These are phyloP conservation scores for Vitis hybrid DNA, from an alignment of 177 flowering plant genomes.

Conservation along the genomic window DNA sequence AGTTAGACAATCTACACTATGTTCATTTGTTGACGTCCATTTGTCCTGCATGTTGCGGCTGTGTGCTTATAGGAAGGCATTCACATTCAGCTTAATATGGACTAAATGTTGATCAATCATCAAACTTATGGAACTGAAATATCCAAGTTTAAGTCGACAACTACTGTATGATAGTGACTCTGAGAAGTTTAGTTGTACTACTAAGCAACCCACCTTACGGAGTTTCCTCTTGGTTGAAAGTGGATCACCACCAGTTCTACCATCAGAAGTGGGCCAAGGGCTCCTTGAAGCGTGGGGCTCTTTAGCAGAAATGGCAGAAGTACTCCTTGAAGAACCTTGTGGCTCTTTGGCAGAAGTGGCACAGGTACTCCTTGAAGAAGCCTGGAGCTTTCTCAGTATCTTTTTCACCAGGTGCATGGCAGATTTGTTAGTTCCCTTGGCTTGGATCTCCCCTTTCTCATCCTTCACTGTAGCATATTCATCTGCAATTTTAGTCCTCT, in stretches of 20 bases:
- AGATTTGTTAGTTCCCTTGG: conserved; percentile 19
- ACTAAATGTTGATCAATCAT: neutral
- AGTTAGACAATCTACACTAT: too few species aligned
- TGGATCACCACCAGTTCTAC: conserved; percentile 12
- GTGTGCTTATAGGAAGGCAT: neutral
- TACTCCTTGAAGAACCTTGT: too few species aligned
- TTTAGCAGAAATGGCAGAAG: too few species aligned
- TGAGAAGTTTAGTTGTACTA: conserved; percentile 5
- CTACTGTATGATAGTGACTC: neutral
- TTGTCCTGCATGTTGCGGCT: neutral
- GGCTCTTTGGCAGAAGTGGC: neutral
- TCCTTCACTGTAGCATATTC: conserved; percentile 7
- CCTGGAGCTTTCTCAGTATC: conserved; percentile 30
- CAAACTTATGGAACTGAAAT: neutral
- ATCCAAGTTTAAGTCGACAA: neutral
- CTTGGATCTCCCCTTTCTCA: conserved; percentile 12
- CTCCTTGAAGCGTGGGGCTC: neutral
- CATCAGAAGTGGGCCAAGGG: neutral
- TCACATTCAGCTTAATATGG: too few species aligned
- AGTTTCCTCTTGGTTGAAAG: conserved; percentile 28
- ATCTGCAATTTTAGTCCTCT: conserved; percentile 19
- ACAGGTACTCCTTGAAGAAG: conserved; percentile 17
- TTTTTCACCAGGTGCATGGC: conserved; percentile 24
- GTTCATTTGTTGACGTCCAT: neutral
- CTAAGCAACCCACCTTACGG: conserved; percentile 28